These are phyloP conservation scores for Magnusiomyces paraingens DNA, from an alignment of 1,139 yeast genomes.

Conservation along the genomic window DNA sequence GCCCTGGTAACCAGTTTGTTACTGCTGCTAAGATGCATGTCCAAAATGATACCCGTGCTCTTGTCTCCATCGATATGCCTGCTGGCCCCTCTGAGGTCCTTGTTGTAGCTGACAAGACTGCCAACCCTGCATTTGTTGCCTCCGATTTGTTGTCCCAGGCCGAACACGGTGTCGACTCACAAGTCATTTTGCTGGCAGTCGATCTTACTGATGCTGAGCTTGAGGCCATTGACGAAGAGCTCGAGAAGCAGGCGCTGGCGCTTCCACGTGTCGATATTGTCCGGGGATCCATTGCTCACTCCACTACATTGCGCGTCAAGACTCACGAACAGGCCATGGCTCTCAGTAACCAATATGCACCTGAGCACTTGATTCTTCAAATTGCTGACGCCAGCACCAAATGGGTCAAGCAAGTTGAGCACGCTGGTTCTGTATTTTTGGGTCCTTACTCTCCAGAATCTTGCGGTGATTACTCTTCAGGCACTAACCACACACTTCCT, in stretches of 20 bases:
- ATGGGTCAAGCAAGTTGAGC: slow-evolving; percentile 67
- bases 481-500: slow-evolving; percentile 96
- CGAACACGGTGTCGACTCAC: slow-evolving; percentile 97
- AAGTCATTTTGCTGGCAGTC: slow-evolving; percentile 86
- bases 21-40: slow-evolving; percentile 99
- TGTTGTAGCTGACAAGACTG: slow-evolving; percentile 78
- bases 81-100: slow-evolving; percentile 99
- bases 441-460: slow-evolving; percentile 96
- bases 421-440: slow-evolving; percentile 95
- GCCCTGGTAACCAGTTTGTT: slow-evolving; percentile 98
- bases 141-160: slow-evolving; percentile 95
- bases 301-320: slow-evolving; percentile 66
- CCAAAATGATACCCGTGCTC: slow-evolving; percentile 89
- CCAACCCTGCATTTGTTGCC: slow-evolving; percentile 95
- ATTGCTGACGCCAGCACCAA: slow-evolving; percentile 60
- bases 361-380: slow-evolving; percentile 94
- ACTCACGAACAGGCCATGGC: slow-evolving; percentile 70
- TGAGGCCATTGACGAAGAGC: slow-evolving; percentile 67
- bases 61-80: slow-evolving; percentile 97
- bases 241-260: slow-evolving; percentile 73
- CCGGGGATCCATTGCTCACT: slow-evolving; percentile 85
- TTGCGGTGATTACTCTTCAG: slow-evolving; percentile 96
- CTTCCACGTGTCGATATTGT: slow-evolving; percentile 93
- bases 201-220: slow-evolving; percentile 55
- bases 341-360: slow-evolving; percentile 86